Evolutionary conservation across 140 eudicot species (phyloP).

Genomic region (Ambrosia hybrid): DNA sequence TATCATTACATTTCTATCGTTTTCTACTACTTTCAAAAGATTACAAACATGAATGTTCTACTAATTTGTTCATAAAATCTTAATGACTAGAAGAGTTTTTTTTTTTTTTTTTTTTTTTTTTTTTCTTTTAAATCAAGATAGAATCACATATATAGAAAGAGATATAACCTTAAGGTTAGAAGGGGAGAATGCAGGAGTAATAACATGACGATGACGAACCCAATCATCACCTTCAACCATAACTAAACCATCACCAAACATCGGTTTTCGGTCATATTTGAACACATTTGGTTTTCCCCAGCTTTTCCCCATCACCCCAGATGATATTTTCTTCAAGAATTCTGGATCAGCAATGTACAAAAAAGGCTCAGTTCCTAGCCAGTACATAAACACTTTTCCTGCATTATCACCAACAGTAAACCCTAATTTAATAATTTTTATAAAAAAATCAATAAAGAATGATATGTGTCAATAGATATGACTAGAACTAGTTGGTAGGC

Average conservation of each 20-base stretch:
- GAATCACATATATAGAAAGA: too few relatives aligned
- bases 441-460: too few relatives aligned
- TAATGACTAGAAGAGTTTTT: too few relatives aligned
- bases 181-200: conserved; percentile 91
- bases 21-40: too few relatives aligned
- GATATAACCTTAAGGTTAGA: conserved; percentile 69
- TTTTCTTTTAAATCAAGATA: too few relatives aligned
- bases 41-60: too few relatives aligned
- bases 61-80: too few relatives aligned
- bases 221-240: conserved; percentile 96
- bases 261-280: conserved; percentile 74
- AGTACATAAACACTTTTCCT: conserved; percentile 88
- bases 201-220: conserved; percentile 89
- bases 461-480: too few relatives aligned
- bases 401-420: conserved; percentile 18
- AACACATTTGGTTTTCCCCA: conserved; percentile 98
- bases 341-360: conserved; percentile 80
- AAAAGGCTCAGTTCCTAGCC: conserved; percentile 97
- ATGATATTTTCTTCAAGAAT: conserved; percentile 66
- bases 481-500: too few relatives aligned
- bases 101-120: too few relatives aligned
- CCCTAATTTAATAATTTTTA: not conserved
- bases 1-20: too few relatives aligned
- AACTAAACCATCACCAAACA: conserved; percentile 87
- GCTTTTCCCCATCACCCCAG: conserved; percentile 67